A percentile compares a stretch with the other conserved stretches of the same genome.
phyloP scores from a whole-genome alignment of 2,329 filamentous ascomycete genomes.

The Aspergillus awamori region DNA sequence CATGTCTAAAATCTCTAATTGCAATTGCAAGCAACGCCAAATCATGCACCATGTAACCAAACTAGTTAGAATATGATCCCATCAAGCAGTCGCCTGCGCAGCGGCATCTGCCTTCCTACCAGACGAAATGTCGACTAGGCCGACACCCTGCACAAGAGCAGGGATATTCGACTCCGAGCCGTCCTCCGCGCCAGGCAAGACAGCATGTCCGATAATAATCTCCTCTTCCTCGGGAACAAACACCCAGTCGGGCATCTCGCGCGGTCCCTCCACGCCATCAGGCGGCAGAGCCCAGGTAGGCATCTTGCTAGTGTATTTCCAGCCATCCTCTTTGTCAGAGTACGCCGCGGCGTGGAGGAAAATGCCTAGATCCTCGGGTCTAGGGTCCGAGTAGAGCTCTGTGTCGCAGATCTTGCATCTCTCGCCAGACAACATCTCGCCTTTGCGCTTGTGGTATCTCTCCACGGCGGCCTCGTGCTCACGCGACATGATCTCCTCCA shows the following conservation, averaged over 20 bases:
- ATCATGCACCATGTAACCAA: neutral
- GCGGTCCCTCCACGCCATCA: conserved; percentile 69
- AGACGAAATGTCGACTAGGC: conserved; percentile 36
- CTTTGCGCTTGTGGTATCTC: conserved; percentile 84
- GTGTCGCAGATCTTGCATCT: conserved; percentile 81
- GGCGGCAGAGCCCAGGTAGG: conserved; percentile 88
- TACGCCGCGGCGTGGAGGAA: conserved; percentile 94
- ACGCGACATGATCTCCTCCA: conserved; percentile 46
- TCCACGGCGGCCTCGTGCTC: conserved; percentile 81
- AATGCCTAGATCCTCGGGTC: conserved; percentile 83
- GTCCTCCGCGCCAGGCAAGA: conserved; percentile 29
- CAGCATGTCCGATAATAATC: conserved; percentile 42
- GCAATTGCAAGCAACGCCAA: neutral
- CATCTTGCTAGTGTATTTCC: conserved; percentile 84
- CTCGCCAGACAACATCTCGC: conserved; percentile 89
- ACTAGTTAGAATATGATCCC: neutral
- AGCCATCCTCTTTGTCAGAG: conserved; percentile 77
- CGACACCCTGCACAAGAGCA: conserved; percentile 40
- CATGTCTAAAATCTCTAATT: neutral
- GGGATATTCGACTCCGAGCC: conserved; percentile 24
- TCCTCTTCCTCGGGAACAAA: conserved; percentile 42
- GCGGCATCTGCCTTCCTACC: conserved; percentile 18
- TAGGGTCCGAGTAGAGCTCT: conserved; percentile 89
- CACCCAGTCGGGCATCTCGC: conserved; percentile 59
- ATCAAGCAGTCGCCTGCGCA: conserved; percentile 1